Evolutionary conservation across 768 basidiomycete species (phyloP), one percentile per base, ranked within the genome.

Genomic region (Coprinopsis strossmayeri): DNA sequence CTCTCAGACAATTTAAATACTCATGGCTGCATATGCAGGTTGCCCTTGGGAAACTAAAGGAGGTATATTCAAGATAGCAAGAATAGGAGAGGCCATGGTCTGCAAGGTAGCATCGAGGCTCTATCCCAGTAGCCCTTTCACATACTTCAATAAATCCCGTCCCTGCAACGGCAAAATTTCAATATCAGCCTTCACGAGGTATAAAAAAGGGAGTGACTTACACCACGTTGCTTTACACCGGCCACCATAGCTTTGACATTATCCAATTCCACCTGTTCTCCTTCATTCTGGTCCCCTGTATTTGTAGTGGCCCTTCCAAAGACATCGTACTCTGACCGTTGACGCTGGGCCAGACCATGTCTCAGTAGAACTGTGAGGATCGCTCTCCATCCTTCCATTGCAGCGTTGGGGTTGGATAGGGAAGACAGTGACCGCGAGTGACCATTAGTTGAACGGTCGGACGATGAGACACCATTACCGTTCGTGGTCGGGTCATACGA

Each of bases 311-410:
- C 45, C 13, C 59, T 56, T 35, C 53, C 44, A 24, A 64, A 55
- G 32, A 62, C 57, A 49, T 57, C 59, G 24, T 62, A 62, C 26
- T 69, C 73, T 52, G 63, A 63, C 47, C 62, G 62, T 40, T 77
- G 77, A 52, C 79, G 74, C 56, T 81, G 77, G 7, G 76, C 74
- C 61, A 82, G 68, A 4, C 83, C 83, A 57, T 85, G 78, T 20
- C 88, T 76, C 45, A 82, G 63, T 15, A 88, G 69, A 20, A 86
- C 75, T 5, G 76, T 75, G 50, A 90, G 63, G n/a, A 87, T 80
- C 10, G 88, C 88, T 28, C 82, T 72, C 89, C 89, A 91, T 13
- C 89, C 89, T 59, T 91, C 89, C 21, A 84, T 48, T 2, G 69
- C 64, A 2, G 52, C 59, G 21, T 63, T 69, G 42, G 65, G 46